phyloP scores from a whole-genome alignment of 805 yeast genomes.

The Candida anglica region DNA sequence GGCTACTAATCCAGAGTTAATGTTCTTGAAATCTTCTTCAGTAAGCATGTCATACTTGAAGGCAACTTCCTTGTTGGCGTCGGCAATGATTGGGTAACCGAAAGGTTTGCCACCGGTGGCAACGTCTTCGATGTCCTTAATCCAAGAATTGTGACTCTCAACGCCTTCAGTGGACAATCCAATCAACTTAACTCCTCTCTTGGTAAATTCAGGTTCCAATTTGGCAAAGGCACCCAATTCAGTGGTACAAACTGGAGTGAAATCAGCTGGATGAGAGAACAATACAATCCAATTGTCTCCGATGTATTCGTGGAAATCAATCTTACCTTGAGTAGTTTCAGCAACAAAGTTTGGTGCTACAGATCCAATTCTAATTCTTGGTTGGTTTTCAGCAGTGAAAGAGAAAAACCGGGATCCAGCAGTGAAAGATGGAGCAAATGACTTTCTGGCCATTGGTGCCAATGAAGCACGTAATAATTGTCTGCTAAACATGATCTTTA shows the following conservation, averaged over 20 bases:
- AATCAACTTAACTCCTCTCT: conserved; percentile 82
- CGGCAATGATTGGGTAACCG: conserved; percentile 89
- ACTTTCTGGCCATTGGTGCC: conserved; percentile 1
- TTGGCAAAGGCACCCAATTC: conserved; percentile 92
- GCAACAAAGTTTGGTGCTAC: conserved; percentile 87
- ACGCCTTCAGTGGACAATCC: conserved; percentile 86
- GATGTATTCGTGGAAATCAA: conserved; percentile 83
- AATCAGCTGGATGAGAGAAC: conserved; percentile 94
- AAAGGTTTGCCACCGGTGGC: conserved; percentile 65
- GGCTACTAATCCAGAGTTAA: conserved; percentile 35
- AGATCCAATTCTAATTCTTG: conserved; percentile 56
- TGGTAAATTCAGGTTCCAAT: conserved; percentile 81
- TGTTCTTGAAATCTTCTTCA: conserved; percentile 74
- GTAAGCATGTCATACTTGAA: conserved; percentile 84
- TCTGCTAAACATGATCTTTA: conserved; percentile 17
- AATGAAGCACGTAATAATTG: conserved; percentile 14
- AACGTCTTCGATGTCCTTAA: conserved; percentile 85
- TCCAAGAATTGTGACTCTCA: conserved; percentile 80
- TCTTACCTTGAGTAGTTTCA: conserved; percentile 74
- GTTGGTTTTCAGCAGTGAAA: conserved; percentile 36
- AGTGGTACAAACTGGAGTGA: conserved; percentile 95
- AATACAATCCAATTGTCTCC: conserved; percentile 85
- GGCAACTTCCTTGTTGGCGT: conserved; percentile 79
- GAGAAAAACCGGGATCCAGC: conserved; percentile 16
- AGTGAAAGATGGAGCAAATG: conserved; percentile 6